Evolutionary conservation across 768 basidiomycete species (phyloP).

Genomic region (Podaxis carcinomalis): DNA sequence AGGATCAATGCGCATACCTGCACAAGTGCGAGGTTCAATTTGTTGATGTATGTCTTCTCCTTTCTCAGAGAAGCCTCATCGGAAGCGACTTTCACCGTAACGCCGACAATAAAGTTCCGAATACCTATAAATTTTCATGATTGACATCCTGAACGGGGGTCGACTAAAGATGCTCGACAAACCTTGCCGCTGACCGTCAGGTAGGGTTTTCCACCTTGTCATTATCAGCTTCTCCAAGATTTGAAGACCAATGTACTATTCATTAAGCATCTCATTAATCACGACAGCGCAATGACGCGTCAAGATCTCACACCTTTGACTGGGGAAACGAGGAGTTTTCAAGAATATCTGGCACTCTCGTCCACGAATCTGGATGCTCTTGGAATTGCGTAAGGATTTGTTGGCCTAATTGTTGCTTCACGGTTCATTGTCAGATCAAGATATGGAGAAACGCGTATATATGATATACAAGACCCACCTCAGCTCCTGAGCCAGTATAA

Average conservation of each 20-base stretch:
- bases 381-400: slow-evolving; percentile 93
- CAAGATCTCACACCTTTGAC: slow-evolving; percentile 55
- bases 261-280: slow-evolving; percentile 13
- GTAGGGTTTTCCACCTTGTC: slow-evolving; percentile 94
- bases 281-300: background rate
- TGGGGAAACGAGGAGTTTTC: slow-evolving; percentile 83
- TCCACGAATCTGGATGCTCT: slow-evolving; percentile 96
- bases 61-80: slow-evolving; percentile 85
- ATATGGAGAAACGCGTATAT: slow-evolving; percentile 12
- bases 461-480: slow-evolving; percentile 46
- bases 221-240: slow-evolving; percentile 94
- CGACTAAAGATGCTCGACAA: slow-evolving; percentile 10
- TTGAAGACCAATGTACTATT: slow-evolving; percentile 92
- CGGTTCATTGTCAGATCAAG: slow-evolving; percentile 23
- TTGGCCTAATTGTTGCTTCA: slow-evolving; percentile 92
- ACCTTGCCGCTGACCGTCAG: slow-evolving; percentile 92
- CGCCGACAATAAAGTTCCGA: slow-evolving; percentile 91
- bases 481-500: slow-evolving; percentile 78
- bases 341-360: slow-evolving; percentile 90
- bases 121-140: slow-evolving; percentile 54
- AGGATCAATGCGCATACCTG: slow-evolving; percentile 50
- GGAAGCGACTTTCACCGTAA: slow-evolving; percentile 89
- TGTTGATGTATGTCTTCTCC: slow-evolving; percentile 94
- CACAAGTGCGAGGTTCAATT: slow-evolving; percentile 93
- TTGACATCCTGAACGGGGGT: background rate